Evolutionary conservation across 371 early-diverging fungal species (phyloP).

Genomic region (Furculomyces boomerangus): DNA sequence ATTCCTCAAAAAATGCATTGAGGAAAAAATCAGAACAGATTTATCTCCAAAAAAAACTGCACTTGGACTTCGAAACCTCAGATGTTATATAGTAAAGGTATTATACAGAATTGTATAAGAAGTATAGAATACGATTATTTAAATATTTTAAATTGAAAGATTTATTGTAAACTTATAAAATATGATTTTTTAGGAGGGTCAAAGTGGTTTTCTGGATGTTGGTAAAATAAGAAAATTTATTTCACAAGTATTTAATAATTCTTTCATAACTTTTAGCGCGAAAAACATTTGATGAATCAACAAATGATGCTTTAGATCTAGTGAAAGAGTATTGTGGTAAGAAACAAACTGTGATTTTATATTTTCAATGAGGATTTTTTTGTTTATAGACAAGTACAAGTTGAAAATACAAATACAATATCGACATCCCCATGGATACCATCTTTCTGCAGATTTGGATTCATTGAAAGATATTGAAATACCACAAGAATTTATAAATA

Average conservation of each 20-base stretch:
- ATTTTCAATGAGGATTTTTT: neutral
- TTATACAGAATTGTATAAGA: no score
- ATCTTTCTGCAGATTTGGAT: constrained; percentile 28
- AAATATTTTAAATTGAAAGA: neutral
- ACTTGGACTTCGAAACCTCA: constrained; percentile 60
- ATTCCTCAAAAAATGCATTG: constrained; percentile 24
- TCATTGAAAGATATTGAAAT: constrained; percentile 10
- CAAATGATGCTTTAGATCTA: constrained; percentile 62
- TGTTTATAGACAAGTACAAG: constrained; percentile 27
- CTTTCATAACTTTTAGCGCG: constrained; percentile 26
- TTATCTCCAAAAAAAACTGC: constrained; percentile 45
- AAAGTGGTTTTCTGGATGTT: constrained; percentile 77
- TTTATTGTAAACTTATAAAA: neutral
- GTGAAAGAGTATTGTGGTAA: constrained; percentile 35
- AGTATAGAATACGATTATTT: no score
- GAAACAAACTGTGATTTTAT: neutral
- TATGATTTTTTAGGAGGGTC: constrained; percentile 34
- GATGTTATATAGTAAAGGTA: constrained; percentile 65
- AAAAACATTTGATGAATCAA: constrained; percentile 67
- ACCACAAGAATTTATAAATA: constrained; percentile 6
- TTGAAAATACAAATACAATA: constrained; percentile 47
- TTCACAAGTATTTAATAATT: neutral
- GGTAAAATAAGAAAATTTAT: no score
- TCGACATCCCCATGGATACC: constrained; percentile 37
- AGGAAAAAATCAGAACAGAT: constrained; percentile 42